Evolutionary conservation across 768 basidiomycete genomes (phyloP), one percentile per base, ranked within the genome.

Genomic region (Amanita inopinata): DNA sequence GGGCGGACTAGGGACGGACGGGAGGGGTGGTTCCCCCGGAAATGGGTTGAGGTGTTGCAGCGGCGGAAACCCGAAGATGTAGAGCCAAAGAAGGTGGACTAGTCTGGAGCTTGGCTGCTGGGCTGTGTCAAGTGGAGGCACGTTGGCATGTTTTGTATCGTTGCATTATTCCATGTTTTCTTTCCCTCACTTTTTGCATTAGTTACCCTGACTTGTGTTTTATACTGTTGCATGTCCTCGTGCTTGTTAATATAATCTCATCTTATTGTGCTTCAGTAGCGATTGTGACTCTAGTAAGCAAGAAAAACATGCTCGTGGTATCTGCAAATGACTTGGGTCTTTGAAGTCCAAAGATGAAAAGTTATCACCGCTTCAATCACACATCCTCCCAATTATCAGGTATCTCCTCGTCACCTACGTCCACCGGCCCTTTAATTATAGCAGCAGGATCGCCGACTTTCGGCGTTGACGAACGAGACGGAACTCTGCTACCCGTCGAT

Each of bases 11-110:
- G 93, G 45, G 92, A 96, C 50, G 93, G 93, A 0, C 70, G 83
- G 51, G 80, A 87, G 51, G 93, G 93, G 0, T 98, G 91, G 90
- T 96, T 98, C 72, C 93, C 93, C 1, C 74, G 68, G 45, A 90
- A 84, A 50, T 93, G 84, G 74, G 89, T 93, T 3, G 76, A 89
- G 58, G 67, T 84, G 3, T 60, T 86, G 43, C 77, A 71, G 53
- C 66, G 72, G 34, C 54, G 51, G 44, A 58, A 59, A 31, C 51
- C 49, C 28, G 57, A 55, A 32, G 46, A 43, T 46, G 49, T 4
- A 19, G 43, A 45, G 12, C 23, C 27, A 17, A 45, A 45, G 36
- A 45, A 45, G 18, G 37, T 45, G 25, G 43, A 45, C 32, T 45
- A 30, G 28, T 6, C 23, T 2, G 25, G 2, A n/a, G 20, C 3